phyloP scores from a whole-genome alignment of 2,329 filamentous ascomycete genomes.

The Ilyonectria sp. region DNA sequence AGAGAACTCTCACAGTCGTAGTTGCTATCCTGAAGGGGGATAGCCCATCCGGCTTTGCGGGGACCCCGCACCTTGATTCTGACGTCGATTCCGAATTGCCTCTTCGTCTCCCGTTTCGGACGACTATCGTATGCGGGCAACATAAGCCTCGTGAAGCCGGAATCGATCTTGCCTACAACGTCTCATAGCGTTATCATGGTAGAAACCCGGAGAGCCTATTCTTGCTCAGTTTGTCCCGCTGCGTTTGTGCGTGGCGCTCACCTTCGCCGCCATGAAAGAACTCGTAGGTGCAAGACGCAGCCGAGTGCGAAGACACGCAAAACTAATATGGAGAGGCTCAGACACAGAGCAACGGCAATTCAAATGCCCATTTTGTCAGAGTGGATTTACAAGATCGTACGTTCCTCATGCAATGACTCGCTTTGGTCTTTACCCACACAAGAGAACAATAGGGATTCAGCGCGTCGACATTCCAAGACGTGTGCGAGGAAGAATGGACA shows the following conservation, averaged over 20 bases:
- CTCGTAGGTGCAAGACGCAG: slow-evolving; percentile 11
- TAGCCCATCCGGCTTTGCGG: too few species aligned
- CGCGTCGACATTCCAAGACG: slow-evolving; percentile 23
- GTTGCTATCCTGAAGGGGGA: too few species aligned
- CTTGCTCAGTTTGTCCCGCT: slow-evolving; percentile 12
- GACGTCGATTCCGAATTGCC: too few species aligned
- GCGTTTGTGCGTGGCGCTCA: slow-evolving; percentile 5
- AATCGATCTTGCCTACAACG: too few species aligned
- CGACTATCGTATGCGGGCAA: too few species aligned
- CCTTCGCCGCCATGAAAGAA: slow-evolving; percentile 28
- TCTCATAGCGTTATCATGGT: background rate
- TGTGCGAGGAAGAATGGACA: slow-evolving; percentile 11
- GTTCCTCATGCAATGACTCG: background rate
- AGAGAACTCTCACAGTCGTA: background rate
- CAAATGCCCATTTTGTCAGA: slow-evolving; percentile 19
- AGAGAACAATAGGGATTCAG: slow-evolving; percentile 11
- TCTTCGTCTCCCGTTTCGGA: too few species aligned
- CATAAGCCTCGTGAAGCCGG: too few species aligned
- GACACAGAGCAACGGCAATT: slow-evolving; percentile 9
- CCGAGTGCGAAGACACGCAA: background rate
- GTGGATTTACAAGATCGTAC: slow-evolving; percentile 19
- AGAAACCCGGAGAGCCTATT: background rate
- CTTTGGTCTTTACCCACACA: background rate
- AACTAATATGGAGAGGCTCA: background rate
- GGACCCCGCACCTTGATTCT: too few species aligned